Evolutionary conservation across 371 early-diverging fungal species (phyloP), one percentile per base, ranked within the genome.

Genomic region (Mucor piriformis): DNA sequence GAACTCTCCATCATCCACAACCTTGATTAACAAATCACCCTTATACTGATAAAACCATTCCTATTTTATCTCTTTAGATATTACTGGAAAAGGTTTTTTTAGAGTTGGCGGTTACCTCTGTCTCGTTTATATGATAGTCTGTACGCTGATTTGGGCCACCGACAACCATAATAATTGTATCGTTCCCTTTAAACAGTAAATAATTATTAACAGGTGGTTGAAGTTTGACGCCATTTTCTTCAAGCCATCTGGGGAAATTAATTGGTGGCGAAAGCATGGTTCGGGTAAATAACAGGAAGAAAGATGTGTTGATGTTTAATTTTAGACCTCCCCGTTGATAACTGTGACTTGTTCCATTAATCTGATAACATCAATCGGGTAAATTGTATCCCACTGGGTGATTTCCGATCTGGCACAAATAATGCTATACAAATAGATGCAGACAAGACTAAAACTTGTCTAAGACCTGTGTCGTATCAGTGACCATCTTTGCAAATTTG

Each of bases 31-130:
- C 89, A 96, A 88, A 46, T 88, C 85, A 3, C 98, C 98, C 74
- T 93, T 90, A 79, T 91, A 73, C 74, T 97, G 97, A 76, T 90
- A 95, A 74, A 98, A 98, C 92, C 93, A 97, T 72, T 98, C 98
- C 88, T 92, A 65, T 44, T n/a, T 18, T 40, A 20, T 27, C 20
- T 16, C 18, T n/a, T 20, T 25, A 20, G 50, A 61, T 13, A 24
- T 21, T 13, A 3, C 13, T 12, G 18, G 24, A 21, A 24, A 8
- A 23, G 8, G 21, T 21, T 21, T 23, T 13, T 11, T 24, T 10
- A 8, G 12, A 7, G 8, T 10, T 2, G 8, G 15, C 24, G 8
- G 6, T 18, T 74, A 91, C 93, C 85, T 96, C 97, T 6, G 98
- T 98, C 51, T 88, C 85, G 77, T 98, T 96, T 52, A 96, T 73